Evolutionary conservation across 2,329 filamentous ascomycete species (phyloP).

Genomic region (Westerdykella aurantiaca): DNA sequence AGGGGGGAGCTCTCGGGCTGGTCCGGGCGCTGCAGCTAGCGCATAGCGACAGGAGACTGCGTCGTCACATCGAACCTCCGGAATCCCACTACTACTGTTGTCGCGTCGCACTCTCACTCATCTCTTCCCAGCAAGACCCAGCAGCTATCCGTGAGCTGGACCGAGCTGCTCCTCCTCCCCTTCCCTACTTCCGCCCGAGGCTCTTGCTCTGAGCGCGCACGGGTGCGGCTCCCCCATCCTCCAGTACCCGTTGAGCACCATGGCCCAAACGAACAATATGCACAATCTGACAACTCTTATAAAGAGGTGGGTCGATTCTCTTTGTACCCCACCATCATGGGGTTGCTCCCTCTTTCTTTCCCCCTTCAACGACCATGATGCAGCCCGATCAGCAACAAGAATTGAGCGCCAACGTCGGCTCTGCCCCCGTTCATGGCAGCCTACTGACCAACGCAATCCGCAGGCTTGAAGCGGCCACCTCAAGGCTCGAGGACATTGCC

Average conservation of each 20-base stretch:
- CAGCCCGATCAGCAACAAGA: slow-evolving; percentile 3
- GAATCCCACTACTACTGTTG: slow-evolving; percentile 1
- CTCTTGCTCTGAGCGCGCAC: background rate
- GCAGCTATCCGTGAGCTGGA: too few species aligned
- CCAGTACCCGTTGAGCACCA: slow-evolving; percentile 33
- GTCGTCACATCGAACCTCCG: background rate
- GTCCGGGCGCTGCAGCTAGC: slow-evolving; percentile 8
- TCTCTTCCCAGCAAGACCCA: slow-evolving; percentile 1
- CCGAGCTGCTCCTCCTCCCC: background rate
- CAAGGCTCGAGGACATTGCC: slow-evolving; percentile 92
- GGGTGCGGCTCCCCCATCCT: slow-evolving; percentile 14
- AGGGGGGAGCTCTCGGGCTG: slow-evolving; percentile 10
- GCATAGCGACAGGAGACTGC: slow-evolving; percentile 8
- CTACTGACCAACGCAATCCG: slow-evolving; percentile 45
- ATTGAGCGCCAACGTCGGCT: slow-evolving; percentile 10
- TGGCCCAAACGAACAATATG: slow-evolving; percentile 74
- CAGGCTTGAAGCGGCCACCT: slow-evolving; percentile 95
- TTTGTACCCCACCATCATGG: slow-evolving; percentile 1
- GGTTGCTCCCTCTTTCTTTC: background rate
- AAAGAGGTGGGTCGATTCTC: slow-evolving; percentile 68
- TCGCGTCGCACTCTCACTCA: slow-evolving; percentile 6
- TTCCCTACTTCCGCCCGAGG: slow-evolving; percentile 10
- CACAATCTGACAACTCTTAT: slow-evolving; percentile 95
- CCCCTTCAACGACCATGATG: slow-evolving; percentile 7
- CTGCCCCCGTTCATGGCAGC: slow-evolving; percentile 27